Base-by-base conservation (phyloP, 371 early-diverging fungal genomes). In the Blyttiomyces sp. region DNA sequence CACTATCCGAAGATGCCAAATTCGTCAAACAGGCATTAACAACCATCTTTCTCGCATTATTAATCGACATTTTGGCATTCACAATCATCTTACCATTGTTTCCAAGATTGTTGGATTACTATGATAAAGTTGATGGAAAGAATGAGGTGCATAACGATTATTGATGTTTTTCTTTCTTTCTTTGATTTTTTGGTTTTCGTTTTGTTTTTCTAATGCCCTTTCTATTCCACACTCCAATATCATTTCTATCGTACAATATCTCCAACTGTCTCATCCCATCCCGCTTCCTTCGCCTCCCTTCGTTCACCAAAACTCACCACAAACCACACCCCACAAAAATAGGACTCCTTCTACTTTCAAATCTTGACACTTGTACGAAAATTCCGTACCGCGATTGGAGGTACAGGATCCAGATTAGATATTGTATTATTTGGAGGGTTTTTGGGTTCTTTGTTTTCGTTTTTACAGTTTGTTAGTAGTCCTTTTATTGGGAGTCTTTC, bases 21-120 rank as follows among this genome's bases (percentile, higher is more conserved):
- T 69, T 69, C 57, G 63, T 64, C 19, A n/a, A 43, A 21, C 43
- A 46, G 36, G 66, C 73, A 13, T 68, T 77, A n/a, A 51, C 35
- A 16, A 73, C 73, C 44, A 72, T 83, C 50, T 76, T 83, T 44
- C 33, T 66, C 13, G 80, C 83, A 0, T 81, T 98, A 27, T 73
- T 96, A 31, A 80, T 98, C 32, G 98, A 96, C 73, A 86, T 98
- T 55, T 86, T 98, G 26, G 90, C 97, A 9, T 98, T 98, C 72
- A 98, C 98, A 3, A 88, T 94, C 59, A 96, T 98, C 70, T 76
- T 98, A 34, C 98, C 98, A 16, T 80, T 98, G 32, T 90, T 92
- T 56, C 97, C 98, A 49, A 74, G 86, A 13, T 63, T 86, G 26
- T 64, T 88, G 13, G 77, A 84, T 33, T 74, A 86, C 49, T 86